These are phyloP conservation scores for Trichoderma breve DNA, from an alignment of 2,329 filamentous ascomycete species.

Conservation along the genomic window DNA sequence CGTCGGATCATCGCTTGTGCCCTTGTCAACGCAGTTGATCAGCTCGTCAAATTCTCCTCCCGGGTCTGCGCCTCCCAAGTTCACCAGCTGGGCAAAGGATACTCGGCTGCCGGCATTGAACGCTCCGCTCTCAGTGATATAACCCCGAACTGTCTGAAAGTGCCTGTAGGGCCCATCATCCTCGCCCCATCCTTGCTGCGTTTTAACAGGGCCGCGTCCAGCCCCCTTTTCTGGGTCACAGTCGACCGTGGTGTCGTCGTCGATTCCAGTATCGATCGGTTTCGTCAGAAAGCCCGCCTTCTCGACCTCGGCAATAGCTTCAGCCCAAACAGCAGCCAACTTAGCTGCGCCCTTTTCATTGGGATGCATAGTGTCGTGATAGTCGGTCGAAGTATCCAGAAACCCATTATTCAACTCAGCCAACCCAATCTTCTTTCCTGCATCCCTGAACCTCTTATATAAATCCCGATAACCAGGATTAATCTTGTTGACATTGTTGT, in stretches of 20 bases:
- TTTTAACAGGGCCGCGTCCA: neutral
- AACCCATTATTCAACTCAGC: neutral
- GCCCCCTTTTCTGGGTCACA: neutral
- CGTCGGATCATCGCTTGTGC: neutral
- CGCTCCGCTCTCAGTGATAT: too few relatives aligned
- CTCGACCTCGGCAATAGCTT: neutral
- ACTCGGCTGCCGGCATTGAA: neutral
- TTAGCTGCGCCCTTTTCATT: neutral
- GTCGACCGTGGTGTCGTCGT: neutral
- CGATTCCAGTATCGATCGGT: neutral
- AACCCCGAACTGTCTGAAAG: too few relatives aligned
- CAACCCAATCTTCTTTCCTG: neutral
- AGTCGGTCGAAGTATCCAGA: neutral
- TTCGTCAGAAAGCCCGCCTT: neutral
- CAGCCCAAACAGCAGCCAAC: neutral
- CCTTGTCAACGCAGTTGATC: neutral
- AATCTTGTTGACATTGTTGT: neutral
- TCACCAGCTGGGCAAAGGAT: neutral
- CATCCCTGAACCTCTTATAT: neutral
- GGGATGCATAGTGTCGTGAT: neutral
- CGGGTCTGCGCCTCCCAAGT: neutral
- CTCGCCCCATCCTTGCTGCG: neutral
- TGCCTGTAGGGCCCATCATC: neutral
- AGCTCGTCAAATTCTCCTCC: neutral
- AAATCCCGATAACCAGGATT: neutral